Evolutionary conservation across 331 rosid genomes (phyloP), one percentile per base, ranked within the genome.

Genomic region (Quercus lobata): DNA sequence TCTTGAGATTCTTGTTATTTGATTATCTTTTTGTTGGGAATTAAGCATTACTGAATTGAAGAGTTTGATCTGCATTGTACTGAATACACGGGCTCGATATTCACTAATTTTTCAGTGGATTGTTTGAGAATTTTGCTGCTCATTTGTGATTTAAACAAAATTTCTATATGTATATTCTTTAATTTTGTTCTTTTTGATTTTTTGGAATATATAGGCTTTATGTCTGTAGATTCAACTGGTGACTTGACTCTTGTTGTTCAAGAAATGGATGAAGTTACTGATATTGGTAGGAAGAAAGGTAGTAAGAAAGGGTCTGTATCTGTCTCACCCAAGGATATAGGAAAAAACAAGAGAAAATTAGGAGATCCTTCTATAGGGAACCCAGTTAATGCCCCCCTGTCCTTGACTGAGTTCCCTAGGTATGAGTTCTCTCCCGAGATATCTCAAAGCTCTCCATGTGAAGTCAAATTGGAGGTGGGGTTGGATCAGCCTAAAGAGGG

Each of bases 311-410:
- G 77, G 57, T 10, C 70, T 63, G 7, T 63, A 11, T 29, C 41
- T 29, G 41, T 17, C 27, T 37, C 70, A 44, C 37, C 46, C 18
- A 41, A 30, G 5, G 86, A 72, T 52, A 77, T 73, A 55, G 84
- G 79, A 68, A 76, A 78, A 76, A 81, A 81, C 83, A 81, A 85
- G 86, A 79, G 83, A 71, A 89, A 85, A 77, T 72, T 56, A 71
- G 53, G 57, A 71, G 83, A 76, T 69, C 80, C 82, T 78, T 65
- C 82, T 53, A 4, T 60, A 14, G 55, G 27, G 72, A 77, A 73
- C 71, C 57, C 83, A 27, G 18, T 29, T 53, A 37, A 68, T 57
- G 32, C 9, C 5, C 56, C 80, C 0, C 53, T 73, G 4, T 41
- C 83, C 69, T 15, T 79, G 70, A 25, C 17, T 57, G 86, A 79